phyloP scores from a whole-genome alignment of 2,329 filamentous ascomycete species.

The Paraconiothyrium sp. region DNA sequence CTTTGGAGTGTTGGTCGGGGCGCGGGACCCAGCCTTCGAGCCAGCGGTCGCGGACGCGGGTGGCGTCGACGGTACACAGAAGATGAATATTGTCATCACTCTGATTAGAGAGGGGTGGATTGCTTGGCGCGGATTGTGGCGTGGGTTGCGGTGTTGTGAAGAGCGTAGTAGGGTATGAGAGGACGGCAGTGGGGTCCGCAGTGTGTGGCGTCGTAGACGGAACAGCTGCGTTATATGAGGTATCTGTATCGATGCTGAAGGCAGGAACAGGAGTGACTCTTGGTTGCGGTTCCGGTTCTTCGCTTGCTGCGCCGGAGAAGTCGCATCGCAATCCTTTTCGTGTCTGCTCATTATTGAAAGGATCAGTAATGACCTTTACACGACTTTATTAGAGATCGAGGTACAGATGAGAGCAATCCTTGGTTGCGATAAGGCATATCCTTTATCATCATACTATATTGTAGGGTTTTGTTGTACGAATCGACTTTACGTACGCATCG shows the following conservation, averaged over 20 bases:
- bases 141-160: background rate
- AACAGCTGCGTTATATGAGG: background rate
- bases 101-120: background rate
- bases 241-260: background rate
- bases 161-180: background rate
- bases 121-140: background rate
- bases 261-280: background rate
- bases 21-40: constrained; percentile 10
- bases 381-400: no score
- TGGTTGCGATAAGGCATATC: no score
- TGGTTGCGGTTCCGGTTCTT: background rate
- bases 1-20: constrained; percentile 2
- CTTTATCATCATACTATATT: no score
- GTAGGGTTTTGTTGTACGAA: background rate
- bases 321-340: background rate
- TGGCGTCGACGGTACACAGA: constrained; percentile 2
- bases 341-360: background rate
- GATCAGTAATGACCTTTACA: no score
- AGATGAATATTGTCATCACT: background rate
- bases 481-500: background rate
- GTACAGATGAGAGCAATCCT: no score
- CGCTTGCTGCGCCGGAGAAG: background rate
- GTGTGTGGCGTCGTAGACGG: background rate
- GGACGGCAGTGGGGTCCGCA: background rate
- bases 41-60: constrained; percentile 9